A percentile compares a stretch with the other conserved stretches of the same genome.
These are phyloP conservation scores for Uncinocarpus reesii DNA, from an alignment of 2,329 filamentous ascomycete genomes.

Conservation along the genomic window DNA sequence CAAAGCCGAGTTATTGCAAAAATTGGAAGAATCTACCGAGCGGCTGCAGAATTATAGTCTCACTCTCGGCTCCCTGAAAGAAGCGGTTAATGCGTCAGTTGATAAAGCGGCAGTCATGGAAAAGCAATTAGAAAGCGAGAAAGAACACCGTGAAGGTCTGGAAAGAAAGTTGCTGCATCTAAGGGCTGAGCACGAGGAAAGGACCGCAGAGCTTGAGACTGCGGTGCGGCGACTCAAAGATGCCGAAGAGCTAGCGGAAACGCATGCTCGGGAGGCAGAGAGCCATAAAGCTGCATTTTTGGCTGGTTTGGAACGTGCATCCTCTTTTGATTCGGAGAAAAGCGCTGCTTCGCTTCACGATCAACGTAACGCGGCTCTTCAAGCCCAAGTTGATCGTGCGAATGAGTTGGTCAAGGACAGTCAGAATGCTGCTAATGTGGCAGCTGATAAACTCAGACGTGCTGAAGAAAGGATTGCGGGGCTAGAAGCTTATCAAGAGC, in stretches of 20 bases:
- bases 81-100: constrained; percentile 66
- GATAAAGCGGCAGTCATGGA: constrained; percentile 69
- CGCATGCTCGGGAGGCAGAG: constrained; percentile 74
- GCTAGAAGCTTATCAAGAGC: constrained; percentile 92
- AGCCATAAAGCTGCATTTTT: constrained; percentile 76
- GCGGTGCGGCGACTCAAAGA: constrained; percentile 66
- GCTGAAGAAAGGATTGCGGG: constrained; percentile 96
- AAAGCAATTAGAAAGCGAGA: constrained; percentile 67
- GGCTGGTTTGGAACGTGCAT: constrained; percentile 66
- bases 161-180: constrained; percentile 68
- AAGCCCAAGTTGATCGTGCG: constrained; percentile 67
- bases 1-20: constrained; percentile 63
- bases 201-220: constrained; percentile 64
- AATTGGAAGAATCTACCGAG: constrained; percentile 56
- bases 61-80: constrained; percentile 63
- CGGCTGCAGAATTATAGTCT: constrained; percentile 58
- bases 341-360: constrained; percentile 43
- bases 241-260: constrained; percentile 77
- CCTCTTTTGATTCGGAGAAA: constrained; percentile 32
- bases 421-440: constrained; percentile 74
- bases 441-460: constrained; percentile 77
- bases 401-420: constrained; percentile 77
- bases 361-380: constrained; percentile 58
- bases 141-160: constrained; percentile 59
- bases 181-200: constrained; percentile 71